Base-by-base conservation (phyloP, 805 yeast genomes). In the Suhomyces canberraensis region DNA sequence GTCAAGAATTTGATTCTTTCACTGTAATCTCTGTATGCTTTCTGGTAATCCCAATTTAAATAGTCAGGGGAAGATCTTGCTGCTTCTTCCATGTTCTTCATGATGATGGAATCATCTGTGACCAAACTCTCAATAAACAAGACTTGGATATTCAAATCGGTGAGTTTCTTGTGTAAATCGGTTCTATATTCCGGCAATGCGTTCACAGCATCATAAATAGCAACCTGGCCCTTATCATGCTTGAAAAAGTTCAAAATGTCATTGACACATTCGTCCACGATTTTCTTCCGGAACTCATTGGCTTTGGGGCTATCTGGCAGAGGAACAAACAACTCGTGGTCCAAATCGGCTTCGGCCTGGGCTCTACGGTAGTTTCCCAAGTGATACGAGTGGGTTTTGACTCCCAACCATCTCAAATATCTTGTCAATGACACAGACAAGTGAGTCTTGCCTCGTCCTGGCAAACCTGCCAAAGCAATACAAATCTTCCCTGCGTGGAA, bases 401-500 rank as follows among this genome's bases (percentile, higher is more conserved):
- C 98, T 4, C 98, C 98, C 30, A 93, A 69, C 98, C 98, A 93
- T 51, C 97, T 75, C 47, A 95, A 69, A 59, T 90, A 93, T 40
- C 98, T 75, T 3, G 96, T 88, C 45, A 93, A 71, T 11, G 95
- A 82, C 26, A 91, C 97, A 4, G 96, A 84, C 34, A 91, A 70
- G 56, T 89, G 88, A 1, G 98, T 93, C 58, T 93, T 93, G 2
- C 98, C 97, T 32, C 98, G 74, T 1, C 96, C 98, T 2, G 98
- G 98, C 41, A 90, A 70, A 0, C 98, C 98, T 4, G 86, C 91
- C 47, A 93, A 72, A 3, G 84, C 87, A 36, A 93, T 83, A 50
- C 95, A 79, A 29, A 93, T 79, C 51, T 87, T 85, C 3, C 98
- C 98, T 4, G 98, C 98, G 53, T 93, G 98, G 65, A 87, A 93